Evolutionary conservation across 2,329 filamentous ascomycete genomes (phyloP), one percentile per base, ranked within the genome.

Genomic region (Coccinonectria pachysandricola): DNA sequence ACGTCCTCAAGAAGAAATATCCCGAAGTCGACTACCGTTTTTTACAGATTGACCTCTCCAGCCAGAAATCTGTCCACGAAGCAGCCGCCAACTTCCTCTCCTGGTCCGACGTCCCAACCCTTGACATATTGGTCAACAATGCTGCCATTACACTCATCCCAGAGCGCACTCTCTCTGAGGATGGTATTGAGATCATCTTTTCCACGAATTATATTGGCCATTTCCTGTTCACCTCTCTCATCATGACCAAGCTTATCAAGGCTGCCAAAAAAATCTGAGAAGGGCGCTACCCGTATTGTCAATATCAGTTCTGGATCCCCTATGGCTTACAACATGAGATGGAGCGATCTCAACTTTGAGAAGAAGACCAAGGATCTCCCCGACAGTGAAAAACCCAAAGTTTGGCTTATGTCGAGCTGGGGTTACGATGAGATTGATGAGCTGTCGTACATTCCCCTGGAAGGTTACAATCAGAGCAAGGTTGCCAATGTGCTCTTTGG

Each of bases 241-340:
- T 59, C 30, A 46, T 54, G 37, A 35, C 40, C 4, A 57, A 54
- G 37, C 36, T 62, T 8, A 35, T 52, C 13, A 39, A 49, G 3
- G 41, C 47, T 1, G 33, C 52, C 1, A 12, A 39, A 8, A 35
- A 28, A 8, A 32, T 38, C 34, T n/a, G 44, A 53, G 3, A 42
- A 43, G 21, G 47, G 46, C 21, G 38, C 50, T 6, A 37, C 46
- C 46, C 46, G 58, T 3, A 37, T 68, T 8, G 52, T 68, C 8
- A 62, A 55, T 29, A 44, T 68, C 11, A 52, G 51, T 13, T 62
- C 61, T 28, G 46, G 53, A 12, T 60, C 59, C 3, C 50, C 65
- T 36, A 45, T 50, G 12, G 21, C 59, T 9, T 40, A 45, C 2
- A 49, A 49, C 6, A 42, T 65, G 12, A 46, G 58, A 5, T 64